A percentile compares a stretch with the other conserved stretches of the same genome.
These are phyloP conservation scores for Elsinoe ampelina DNA, from an alignment of 2,329 filamentous ascomycete species.

Conservation along the genomic window DNA sequence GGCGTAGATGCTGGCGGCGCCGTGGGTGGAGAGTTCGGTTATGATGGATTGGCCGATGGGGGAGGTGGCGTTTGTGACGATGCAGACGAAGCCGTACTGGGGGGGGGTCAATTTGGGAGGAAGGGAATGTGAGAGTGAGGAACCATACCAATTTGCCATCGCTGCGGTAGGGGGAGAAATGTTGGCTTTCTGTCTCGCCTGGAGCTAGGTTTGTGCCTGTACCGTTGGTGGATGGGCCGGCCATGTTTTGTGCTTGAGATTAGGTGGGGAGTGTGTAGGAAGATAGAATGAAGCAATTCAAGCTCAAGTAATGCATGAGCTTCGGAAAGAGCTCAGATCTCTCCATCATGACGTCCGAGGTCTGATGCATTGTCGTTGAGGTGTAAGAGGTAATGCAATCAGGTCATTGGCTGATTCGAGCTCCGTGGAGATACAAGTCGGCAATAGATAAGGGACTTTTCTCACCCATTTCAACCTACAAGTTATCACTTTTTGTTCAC, in stretches of 20 bases:
- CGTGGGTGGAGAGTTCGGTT: slow-evolving; percentile 52
- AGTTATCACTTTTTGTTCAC: no score
- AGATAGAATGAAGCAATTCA: neutral
- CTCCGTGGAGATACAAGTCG: slow-evolving; percentile 9
- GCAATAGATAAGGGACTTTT: slow-evolving; percentile 2
- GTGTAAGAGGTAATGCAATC: slow-evolving; percentile 6
- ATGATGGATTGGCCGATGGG: slow-evolving; percentile 53
- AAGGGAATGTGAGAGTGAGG: no score
- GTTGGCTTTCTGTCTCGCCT: slow-evolving; percentile 24
- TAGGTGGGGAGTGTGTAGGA: neutral
- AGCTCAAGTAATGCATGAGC: neutral
- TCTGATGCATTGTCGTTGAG: neutral
- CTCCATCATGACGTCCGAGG: slow-evolving; percentile 3
- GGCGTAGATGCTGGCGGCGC: slow-evolving; percentile 55
- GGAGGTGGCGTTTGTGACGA: slow-evolving; percentile 54
- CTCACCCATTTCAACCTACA: neutral
- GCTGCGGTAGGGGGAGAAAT: slow-evolving; percentile 48
- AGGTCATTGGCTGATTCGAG: slow-evolving; percentile 12
- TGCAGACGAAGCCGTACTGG: slow-evolving; percentile 55
- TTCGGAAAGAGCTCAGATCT: neutral
- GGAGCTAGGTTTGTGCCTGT: slow-evolving; percentile 1
- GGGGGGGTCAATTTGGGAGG: neutral
- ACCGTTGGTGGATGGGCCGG: neutral
- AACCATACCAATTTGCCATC: slow-evolving; percentile 49
- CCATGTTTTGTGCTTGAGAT: neutral